A percentile compares a stretch with the other conserved stretches of the same genome.
phyloP scores from a whole-genome alignment of 2,329 filamentous ascomycete species.

The Colletotrichum chrysophilum region DNA sequence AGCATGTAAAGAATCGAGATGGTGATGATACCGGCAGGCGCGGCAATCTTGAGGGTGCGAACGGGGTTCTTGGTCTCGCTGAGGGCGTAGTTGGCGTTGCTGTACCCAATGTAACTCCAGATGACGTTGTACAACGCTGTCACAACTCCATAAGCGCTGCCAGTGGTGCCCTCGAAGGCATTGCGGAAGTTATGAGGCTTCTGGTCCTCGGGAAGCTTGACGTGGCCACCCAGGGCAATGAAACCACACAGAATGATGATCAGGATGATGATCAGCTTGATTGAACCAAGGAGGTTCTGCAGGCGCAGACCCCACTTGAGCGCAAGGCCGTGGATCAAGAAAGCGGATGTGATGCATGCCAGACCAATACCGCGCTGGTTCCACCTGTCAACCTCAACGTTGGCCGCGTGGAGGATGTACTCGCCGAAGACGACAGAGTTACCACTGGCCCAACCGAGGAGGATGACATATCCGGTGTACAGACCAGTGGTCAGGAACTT shows the following conservation, averaged over 20 bases:
- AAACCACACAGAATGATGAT: slow-evolving; percentile 70
- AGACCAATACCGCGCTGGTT: slow-evolving; percentile 71
- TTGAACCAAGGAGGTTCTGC: slow-evolving; percentile 68
- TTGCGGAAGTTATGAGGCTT: slow-evolving; percentile 68
- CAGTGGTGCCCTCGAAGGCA: slow-evolving; percentile 70
- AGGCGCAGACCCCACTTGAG: slow-evolving; percentile 71
- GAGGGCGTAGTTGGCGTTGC: slow-evolving; percentile 71
- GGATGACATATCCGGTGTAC: slow-evolving; percentile 65
- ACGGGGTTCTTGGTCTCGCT: slow-evolving; percentile 71
- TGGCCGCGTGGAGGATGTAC: slow-evolving; percentile 70
- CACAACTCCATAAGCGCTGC: slow-evolving; percentile 70
- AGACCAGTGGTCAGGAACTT: slow-evolving; percentile 65
- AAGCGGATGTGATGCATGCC: slow-evolving; percentile 69
- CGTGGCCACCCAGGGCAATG: slow-evolving; percentile 64
- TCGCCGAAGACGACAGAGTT: slow-evolving; percentile 75
- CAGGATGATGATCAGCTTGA: slow-evolving; percentile 71
- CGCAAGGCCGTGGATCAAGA: slow-evolving; percentile 67
- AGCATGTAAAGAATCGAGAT: slow-evolving; percentile 70
- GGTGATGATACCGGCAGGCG: slow-evolving; percentile 61
- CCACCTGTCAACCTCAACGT: slow-evolving; percentile 67
- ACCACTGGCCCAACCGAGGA: slow-evolving; percentile 69
- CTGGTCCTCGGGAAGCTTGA: slow-evolving; percentile 53
- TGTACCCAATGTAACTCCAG: slow-evolving; percentile 73
- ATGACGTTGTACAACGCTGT: slow-evolving; percentile 76
- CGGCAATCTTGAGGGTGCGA: slow-evolving; percentile 69